Evolutionary conservation across 306 rosid species (phyloP), one percentile per base, ranked within the genome.

Genomic region (Sicyos baderoa): DNA sequence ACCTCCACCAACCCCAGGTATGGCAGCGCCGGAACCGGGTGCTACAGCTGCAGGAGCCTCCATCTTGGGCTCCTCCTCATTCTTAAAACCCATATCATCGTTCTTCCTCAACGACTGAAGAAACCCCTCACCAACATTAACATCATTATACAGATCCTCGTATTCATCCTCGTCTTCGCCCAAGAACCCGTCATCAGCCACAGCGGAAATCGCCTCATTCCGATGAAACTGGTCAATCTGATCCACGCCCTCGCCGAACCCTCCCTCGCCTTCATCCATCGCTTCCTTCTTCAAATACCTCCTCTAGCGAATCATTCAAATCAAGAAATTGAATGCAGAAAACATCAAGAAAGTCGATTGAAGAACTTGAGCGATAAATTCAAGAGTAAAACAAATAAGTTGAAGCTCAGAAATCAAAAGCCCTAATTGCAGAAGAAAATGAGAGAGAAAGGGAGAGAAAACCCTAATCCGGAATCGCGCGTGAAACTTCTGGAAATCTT

Each of bases 131-230:
- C 99, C 99, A 2, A 90, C 90, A 68, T 90, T 94, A 27, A 94
- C 99, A 9, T 94, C 99, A 86, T 94, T 94, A 76, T 94, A 94
- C 7, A 94, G 90, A 74, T 94, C 99, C 60, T 94, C 99, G 51
- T 88, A 94, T 52, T 94, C 99, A 16, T 94, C 96, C 65, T 90
- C 99, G 52, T 94, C 97, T 70, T 93, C 97, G 1, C 75, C 96
- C 19, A 93, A 54, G 42, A 89, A 90, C 10, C 91, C 96, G 0
- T 90, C 97, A 61, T 93, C 99, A 7, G 96, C 95, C 12, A 90
- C 99, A 9, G 97, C 99, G 1, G 99, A 89, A 75, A 93, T 93
- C 15, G 99, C 99, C 76, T 90, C 97, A 79, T 93, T 93, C 21
- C 91, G 88, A 81, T 93, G 99, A 82, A 93, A 93, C 79, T 90